Evolutionary conservation across 768 basidiomycete species (phyloP).

Genomic region (Rhizopogon vesiculosus): DNA sequence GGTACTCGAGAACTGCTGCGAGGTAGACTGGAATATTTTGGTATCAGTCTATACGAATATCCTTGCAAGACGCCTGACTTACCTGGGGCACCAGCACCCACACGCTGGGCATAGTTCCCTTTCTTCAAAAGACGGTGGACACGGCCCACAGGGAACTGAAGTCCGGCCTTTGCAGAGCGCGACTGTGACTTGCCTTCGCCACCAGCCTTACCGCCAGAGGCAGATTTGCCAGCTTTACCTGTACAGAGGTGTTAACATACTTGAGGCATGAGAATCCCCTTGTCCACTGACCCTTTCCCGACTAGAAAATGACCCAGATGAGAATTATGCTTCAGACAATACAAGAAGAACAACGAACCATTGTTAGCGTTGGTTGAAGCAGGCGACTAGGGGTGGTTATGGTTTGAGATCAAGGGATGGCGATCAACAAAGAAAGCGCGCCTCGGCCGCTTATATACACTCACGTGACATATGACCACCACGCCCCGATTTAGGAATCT

Average conservation of each 20-base stretch:
- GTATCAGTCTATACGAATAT: background rate
- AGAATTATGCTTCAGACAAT: conserved; percentile 2
- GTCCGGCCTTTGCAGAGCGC: conserved; percentile 69
- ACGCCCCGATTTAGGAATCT: conserved; percentile 15
- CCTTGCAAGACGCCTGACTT: conserved; percentile 9
- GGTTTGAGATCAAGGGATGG: conserved; percentile 25
- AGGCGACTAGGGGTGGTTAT: conserved; percentile 13
- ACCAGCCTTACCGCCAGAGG: conserved; percentile 42
- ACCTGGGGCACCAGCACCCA: conserved; percentile 88
- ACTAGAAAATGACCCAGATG: conserved; percentile 10
- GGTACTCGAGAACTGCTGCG: conserved; percentile 87
- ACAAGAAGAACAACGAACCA: conserved; percentile 16
- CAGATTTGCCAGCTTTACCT: conserved; percentile 48
- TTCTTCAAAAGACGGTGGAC: conserved; percentile 84
- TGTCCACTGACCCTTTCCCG: conserved; percentile 25
- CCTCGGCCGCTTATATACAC: conserved; percentile 29
- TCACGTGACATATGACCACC: conserved; percentile 22
- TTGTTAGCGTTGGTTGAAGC: conserved; percentile 10
- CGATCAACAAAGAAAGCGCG: conserved; percentile 26
- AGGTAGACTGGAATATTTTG: conserved; percentile 59
- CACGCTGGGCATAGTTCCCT: conserved; percentile 85
- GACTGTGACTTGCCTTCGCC: conserved; percentile 56
- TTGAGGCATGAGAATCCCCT: background rate
- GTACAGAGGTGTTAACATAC: conserved; percentile 6
- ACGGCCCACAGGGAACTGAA: conserved; percentile 90